Evolutionary conservation across 352 stramenopile genomes (phyloP).

Genomic region (Pythium coloratum): DNA sequence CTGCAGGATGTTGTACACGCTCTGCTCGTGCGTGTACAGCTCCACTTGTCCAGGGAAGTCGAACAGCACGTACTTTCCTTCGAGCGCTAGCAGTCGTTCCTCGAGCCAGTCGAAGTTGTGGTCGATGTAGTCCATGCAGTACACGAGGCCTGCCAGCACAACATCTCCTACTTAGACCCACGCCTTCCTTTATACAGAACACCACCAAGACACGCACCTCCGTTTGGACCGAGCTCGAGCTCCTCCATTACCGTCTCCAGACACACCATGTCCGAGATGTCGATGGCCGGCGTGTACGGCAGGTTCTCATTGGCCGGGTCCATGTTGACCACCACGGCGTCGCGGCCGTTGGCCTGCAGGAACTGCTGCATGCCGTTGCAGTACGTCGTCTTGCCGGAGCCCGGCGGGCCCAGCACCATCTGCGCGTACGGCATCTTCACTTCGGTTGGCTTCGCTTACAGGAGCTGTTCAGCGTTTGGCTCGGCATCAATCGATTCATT

Average conservation of each 20-base stretch:
- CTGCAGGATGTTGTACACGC: constrained; percentile 95
- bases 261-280: constrained; percentile 96
- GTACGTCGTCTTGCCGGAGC: constrained; percentile 98
- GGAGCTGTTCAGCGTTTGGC: neutral
- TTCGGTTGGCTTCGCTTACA: constrained; percentile 2
- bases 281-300: constrained; percentile 80
- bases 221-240: constrained; percentile 96
- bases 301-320: constrained; percentile 97
- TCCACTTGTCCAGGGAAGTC: constrained; percentile 99
- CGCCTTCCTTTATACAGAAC: neutral
- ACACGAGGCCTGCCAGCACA: constrained; percentile 84
- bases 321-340: constrained; percentile 95
- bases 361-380: constrained; percentile 98
- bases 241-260: constrained; percentile 95
- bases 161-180: neutral
- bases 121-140: constrained; percentile 99
- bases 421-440: constrained; percentile 71
- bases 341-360: constrained; percentile 58
- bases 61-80: constrained; percentile 97
- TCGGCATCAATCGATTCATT: constrained; percentile 4
- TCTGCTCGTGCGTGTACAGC: constrained; percentile 98
- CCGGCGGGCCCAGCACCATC: constrained; percentile 71
- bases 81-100: constrained; percentile 82
- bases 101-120: constrained; percentile 99
- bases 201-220: constrained; percentile 42